phyloP scores from a whole-genome alignment of 139 green algal species.

The Mesostigma viride region DNA sequence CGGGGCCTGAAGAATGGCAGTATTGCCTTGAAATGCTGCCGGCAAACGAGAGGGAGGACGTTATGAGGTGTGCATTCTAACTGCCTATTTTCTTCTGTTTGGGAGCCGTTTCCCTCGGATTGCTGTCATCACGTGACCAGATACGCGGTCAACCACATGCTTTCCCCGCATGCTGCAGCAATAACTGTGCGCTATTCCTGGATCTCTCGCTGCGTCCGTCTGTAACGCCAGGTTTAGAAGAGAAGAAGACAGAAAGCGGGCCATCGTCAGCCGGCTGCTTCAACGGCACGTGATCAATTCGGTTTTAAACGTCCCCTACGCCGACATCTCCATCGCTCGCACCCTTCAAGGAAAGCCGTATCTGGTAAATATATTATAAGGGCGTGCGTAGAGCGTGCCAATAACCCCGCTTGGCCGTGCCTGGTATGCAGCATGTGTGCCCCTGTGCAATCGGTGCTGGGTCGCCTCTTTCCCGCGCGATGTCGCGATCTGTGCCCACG shows the following conservation, averaged over 20 bases:
- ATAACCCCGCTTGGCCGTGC: neutral
- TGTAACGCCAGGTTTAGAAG: slow-evolving; percentile 13
- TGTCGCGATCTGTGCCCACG: neutral
- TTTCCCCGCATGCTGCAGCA: too few relatives aligned
- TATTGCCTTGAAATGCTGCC: too few relatives aligned
- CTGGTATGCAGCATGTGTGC: neutral
- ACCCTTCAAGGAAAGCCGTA: slow-evolving; percentile 62
- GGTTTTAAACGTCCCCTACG: slow-evolving; percentile 32
- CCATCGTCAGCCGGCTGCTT: slow-evolving; percentile 18
- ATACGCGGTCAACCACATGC: too few relatives aligned
- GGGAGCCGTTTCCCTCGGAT: neutral
- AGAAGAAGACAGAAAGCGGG: slow-evolving; percentile 14
- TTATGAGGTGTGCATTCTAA: slow-evolving; percentile 8
- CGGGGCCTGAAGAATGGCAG: too few relatives aligned
- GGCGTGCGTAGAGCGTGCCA: neutral
- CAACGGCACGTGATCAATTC: neutral
- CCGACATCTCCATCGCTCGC: slow-evolving; percentile 30
- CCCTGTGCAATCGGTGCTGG: neutral
- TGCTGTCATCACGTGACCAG: too few relatives aligned
- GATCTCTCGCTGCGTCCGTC: neutral
- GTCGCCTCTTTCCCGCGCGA: neutral
- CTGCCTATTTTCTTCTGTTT: neutral
- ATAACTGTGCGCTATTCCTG: too few relatives aligned
- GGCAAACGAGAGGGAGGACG: neutral
- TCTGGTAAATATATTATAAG: slow-evolving; percentile 11